These are phyloP conservation scores for Fusarium paranaense DNA, from an alignment of 2,329 filamentous ascomycete species.

Conservation along the genomic window DNA sequence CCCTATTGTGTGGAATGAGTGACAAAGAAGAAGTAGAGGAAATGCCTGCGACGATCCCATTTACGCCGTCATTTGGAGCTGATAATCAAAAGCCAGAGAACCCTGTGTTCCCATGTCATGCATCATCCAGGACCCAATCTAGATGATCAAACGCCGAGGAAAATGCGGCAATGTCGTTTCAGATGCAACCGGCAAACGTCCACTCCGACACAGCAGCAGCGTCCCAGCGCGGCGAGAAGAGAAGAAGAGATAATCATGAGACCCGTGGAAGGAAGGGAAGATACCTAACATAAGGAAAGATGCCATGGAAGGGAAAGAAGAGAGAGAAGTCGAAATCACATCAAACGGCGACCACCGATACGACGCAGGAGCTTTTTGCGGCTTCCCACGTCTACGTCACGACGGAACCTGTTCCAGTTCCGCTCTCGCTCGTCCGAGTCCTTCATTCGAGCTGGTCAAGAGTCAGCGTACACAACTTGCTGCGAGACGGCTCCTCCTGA, in stretches of 20 bases:
- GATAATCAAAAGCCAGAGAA: constrained; percentile 25
- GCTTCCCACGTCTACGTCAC: constrained; percentile 49
- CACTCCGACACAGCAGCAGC: constrained; percentile 31
- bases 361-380: constrained; percentile 56
- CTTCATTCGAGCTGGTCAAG: constrained; percentile 60
- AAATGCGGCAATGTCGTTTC: constrained; percentile 44
- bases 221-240: constrained; percentile 32
- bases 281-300: neutral
- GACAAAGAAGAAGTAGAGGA: constrained; percentile 30
- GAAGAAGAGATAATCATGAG: neutral
- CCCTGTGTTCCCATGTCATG: constrained; percentile 14
- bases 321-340: constrained; percentile 25
- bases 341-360: constrained; percentile 50
- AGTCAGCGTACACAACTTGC: constrained; percentile 20
- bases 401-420: constrained; percentile 58
- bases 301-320: constrained; percentile 3
- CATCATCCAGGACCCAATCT: constrained; percentile 33
- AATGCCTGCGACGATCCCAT: constrained; percentile 10
- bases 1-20: constrained; percentile 29
- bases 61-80: constrained; percentile 17
- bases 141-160: constrained; percentile 43
- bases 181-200: constrained; percentile 34
- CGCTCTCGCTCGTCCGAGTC: constrained; percentile 63
- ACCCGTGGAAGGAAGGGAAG: neutral
- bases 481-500: constrained; percentile 1